Conservation (phyloP, 345 rosid species). For the Carallia brachiata region DNA sequence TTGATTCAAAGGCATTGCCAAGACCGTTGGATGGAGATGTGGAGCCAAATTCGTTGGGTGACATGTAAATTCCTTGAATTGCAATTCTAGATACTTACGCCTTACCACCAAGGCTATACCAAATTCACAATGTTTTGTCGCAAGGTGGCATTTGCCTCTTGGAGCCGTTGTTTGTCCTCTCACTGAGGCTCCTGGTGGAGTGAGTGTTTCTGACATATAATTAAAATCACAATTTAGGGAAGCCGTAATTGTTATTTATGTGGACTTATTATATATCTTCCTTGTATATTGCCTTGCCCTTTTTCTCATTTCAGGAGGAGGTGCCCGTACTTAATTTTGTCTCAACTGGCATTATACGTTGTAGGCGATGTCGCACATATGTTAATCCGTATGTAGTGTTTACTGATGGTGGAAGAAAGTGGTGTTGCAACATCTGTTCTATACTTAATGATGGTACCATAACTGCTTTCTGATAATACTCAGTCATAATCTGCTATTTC, state of each 20-base stretch:
- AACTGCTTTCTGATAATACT: neutral
- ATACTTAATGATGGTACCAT: conserved; percentile 81
- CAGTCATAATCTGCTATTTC: conserved; percentile 9
- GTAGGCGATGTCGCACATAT: conserved; percentile 95
- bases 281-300: conserved; percentile 19
- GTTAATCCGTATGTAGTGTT: conserved; percentile 89
- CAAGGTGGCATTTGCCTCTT: conserved; percentile 98
- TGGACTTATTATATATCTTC: conserved; percentile 13
- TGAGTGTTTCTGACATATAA: conserved; percentile 38
- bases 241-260: conserved; percentile 6
- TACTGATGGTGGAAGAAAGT: conserved; percentile 94
- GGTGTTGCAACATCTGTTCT: conserved; percentile 97
- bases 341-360: conserved; percentile 84
- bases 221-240: conserved; percentile 10
- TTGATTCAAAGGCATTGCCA: conserved; percentile 75
- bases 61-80: conserved; percentile 71
- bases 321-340: conserved; percentile 86
- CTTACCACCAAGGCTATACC: conserved; percentile 88
- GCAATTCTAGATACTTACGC: conserved; percentile 74
- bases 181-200: conserved; percentile 92
- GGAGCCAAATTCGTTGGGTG: conserved; percentile 64
- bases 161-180: conserved; percentile 99
- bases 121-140: conserved; percentile 77
- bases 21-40: conserved; percentile 92
- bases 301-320: conserved; percentile 66